Evolutionary conservation across 1,139 yeast genomes (phyloP).

Genomic region (Zygoascus meyerae): DNA sequence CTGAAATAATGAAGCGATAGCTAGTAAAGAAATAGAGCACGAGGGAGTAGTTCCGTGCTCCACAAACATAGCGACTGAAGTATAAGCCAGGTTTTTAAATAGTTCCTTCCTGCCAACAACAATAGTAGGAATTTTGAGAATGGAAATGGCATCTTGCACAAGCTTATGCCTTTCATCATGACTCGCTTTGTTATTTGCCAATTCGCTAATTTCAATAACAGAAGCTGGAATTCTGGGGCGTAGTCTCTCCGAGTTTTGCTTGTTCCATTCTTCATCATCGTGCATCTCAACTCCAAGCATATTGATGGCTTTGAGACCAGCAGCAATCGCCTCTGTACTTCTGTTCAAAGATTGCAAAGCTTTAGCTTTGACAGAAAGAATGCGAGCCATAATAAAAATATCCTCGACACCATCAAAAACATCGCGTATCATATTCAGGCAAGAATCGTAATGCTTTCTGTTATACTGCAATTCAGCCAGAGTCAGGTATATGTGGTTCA

Average conservation of each 20-base stretch:
- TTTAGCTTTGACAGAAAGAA: conserved; percentile 36
- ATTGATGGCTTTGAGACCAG: conserved; percentile 23
- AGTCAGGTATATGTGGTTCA: conserved; percentile 23
- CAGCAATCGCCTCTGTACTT: conserved; percentile 34
- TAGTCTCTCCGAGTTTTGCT: conserved; percentile 27
- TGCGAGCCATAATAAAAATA: conserved; percentile 23
- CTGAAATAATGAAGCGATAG: conserved; percentile 33
- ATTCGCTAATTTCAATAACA: conserved; percentile 39
- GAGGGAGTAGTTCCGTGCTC: conserved; percentile 34
- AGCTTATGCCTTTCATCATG: conserved; percentile 34
- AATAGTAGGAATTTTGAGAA: conserved; percentile 36
- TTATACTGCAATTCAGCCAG: conserved; percentile 27
- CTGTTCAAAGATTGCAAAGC: conserved; percentile 38
- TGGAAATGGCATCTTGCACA: conserved; percentile 43
- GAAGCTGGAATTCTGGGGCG: conserved; percentile 40
- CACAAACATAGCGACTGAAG: conserved; percentile 31
- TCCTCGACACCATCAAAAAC: conserved; percentile 20
- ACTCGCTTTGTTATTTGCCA: conserved; percentile 30
- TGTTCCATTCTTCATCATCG: conserved; percentile 35
- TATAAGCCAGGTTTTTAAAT: conserved; percentile 26
- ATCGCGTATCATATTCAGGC: conserved; percentile 22
- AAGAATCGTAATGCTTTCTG: conserved; percentile 24
- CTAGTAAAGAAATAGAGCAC: conserved; percentile 31
- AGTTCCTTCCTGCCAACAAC: conserved; percentile 23
- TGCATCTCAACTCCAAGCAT: conserved; percentile 29